Base-by-base conservation (phyloP, 768 basidiomycete species). In the Tricholoma matsutake region DNA sequence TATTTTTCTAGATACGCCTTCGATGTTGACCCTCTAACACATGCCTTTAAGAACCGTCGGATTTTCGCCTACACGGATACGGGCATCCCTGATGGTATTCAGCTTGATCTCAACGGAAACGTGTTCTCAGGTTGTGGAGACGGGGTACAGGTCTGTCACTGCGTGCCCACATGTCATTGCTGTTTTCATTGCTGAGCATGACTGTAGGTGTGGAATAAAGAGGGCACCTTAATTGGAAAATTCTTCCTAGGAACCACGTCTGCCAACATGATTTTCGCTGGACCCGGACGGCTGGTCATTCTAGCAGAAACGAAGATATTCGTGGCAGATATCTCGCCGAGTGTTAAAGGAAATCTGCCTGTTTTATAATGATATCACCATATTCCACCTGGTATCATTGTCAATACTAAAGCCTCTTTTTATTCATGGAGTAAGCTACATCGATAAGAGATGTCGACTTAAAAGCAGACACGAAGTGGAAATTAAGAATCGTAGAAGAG, bases 41-140 rank as follows among this genome's bases (percentile, higher is more conserved):
- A 84, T 39, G 70, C 77, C 3, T 86, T 90, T 68, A 68, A 54
- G 51, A 85, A 89, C 67, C 81, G 87, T 22, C 81, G 88, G 4
- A 79, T 89, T 13, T 87, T 91, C 63, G 87, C 88, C 0, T 89
- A 84, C 63, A 67, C 75, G 7, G 89, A 90, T 61, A 77, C 86
- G 20, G 89, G 88, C 1, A 72, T 86, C 31, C 83, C 88, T 6
- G 88, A 91, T 61, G 89, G 89, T 10, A 71, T 90, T 9, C 84
- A 87, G 65, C 76, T 87, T 1, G 90, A 92, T 65, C 74, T 74
- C 4, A 69, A 78, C 0, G 87, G 87, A 0, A 90, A 91, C 63
- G 81, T 91, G 0, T 91, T 84, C 67, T 76, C 85, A 0, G 86
- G 85, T 1, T 83, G 83, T 58, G 87, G 83, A n/a, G 89, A 91